Conservation (phyloP, 108 stramenopile genomes). For the Nitzschia inconspicua region DNA sequence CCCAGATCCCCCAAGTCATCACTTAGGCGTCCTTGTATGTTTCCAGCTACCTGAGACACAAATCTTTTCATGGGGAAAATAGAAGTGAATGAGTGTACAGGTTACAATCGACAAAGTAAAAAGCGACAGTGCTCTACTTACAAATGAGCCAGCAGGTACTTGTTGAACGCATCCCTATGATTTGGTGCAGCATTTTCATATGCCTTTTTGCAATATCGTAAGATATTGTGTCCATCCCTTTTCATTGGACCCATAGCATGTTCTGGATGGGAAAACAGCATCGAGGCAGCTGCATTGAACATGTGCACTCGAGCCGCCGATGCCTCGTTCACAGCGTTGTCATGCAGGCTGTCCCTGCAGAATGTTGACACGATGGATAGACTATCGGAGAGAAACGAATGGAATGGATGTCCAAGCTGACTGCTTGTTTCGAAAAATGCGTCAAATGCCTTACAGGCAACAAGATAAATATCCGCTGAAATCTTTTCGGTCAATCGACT, state of each 20-base stretch:
- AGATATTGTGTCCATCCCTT: slow-evolving; percentile 25
- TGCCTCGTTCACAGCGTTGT: slow-evolving; percentile 9
- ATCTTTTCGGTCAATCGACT: slow-evolving; percentile 22
- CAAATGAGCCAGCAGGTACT: slow-evolving; percentile 58
- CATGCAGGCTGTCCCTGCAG: slow-evolving; percentile 33
- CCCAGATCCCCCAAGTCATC: slow-evolving; percentile 62
- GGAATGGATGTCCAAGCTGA: slow-evolving; percentile 50
- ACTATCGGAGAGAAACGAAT: slow-evolving; percentile 43
- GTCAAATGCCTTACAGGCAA: slow-evolving; percentile 27
- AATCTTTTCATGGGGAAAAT: slow-evolving; percentile 14
- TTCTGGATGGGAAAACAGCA: slow-evolving; percentile 28
- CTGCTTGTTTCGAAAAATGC: slow-evolving; percentile 19
- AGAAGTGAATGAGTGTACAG: neutral
- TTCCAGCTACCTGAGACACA: slow-evolving; percentile 38
- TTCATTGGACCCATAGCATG: slow-evolving; percentile 28
- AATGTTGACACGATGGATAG: slow-evolving; percentile 49
- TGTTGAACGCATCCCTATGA: slow-evolving; percentile 48
- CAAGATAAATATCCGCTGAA: neutral
- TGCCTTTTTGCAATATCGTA: slow-evolving; percentile 44
- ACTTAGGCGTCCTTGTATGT: slow-evolving; percentile 33
- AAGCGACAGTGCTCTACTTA: slow-evolving; percentile 20
- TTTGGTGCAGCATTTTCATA: slow-evolving; percentile 25
- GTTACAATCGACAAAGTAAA: neutral
- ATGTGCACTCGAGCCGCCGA: slow-evolving; percentile 11
- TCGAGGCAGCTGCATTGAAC: slow-evolving; percentile 21